Conservation (phyloP, 208 protist genomes). For the Trypanosoma conorhini region DNA sequence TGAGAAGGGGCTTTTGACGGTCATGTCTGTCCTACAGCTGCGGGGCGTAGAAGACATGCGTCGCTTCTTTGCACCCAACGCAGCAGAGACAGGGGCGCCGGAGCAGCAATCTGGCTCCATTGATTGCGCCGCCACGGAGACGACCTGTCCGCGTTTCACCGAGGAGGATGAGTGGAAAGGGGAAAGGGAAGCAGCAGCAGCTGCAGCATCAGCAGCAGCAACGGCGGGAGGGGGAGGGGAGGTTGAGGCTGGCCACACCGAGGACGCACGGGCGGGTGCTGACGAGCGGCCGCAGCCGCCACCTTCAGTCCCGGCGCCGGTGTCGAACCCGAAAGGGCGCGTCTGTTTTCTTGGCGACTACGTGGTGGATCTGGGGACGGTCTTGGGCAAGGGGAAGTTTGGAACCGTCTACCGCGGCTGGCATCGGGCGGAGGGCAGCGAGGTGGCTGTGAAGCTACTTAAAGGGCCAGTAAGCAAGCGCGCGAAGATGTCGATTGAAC, state of each 20-base stretch:
- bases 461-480: conserved; percentile 7
- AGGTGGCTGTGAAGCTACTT: conserved; percentile 55
- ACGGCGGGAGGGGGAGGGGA: too few relatives aligned
- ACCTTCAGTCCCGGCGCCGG: background rate
- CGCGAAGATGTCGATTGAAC: conserved; percentile 26
- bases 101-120: background rate
- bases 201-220: too few relatives aligned
- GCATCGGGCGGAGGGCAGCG: conserved; percentile 18
- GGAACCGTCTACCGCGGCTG: conserved; percentile 53
- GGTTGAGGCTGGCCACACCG: too few relatives aligned
- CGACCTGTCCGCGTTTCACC: too few relatives aligned
- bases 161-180: too few relatives aligned
- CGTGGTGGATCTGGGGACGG: conserved; percentile 14
- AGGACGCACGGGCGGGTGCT: too few relatives aligned
- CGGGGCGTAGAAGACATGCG: conserved; percentile 1
- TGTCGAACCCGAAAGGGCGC: background rate
- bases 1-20: background rate
- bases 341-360: conserved; percentile 15
- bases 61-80: background rate
- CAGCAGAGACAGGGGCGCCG: background rate
- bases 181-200: too few relatives aligned
- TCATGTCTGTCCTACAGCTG: background rate
- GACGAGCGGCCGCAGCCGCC: background rate
- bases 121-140: background rate
- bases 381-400: conserved; percentile 57